Evolutionary conservation across 2,329 filamentous ascomycete genomes (phyloP).

Genomic region (Neurospora sp.): DNA sequence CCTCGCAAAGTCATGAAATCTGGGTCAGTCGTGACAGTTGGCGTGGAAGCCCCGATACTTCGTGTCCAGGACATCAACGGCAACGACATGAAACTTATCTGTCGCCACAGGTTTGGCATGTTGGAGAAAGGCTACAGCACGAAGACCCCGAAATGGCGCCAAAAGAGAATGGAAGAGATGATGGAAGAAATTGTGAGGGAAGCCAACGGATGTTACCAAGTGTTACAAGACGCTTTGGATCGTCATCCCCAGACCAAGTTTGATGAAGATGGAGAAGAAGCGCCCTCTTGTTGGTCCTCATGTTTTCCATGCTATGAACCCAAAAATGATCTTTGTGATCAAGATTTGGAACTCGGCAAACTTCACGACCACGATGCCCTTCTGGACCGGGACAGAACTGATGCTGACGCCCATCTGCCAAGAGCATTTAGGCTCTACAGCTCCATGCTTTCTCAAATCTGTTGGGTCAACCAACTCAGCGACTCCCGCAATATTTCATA

Average conservation of each 20-base stretch:
- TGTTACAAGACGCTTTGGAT: neutral
- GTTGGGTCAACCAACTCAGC: neutral
- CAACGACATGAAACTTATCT: neutral
- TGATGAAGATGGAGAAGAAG: neutral
- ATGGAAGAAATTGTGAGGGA: neutral
- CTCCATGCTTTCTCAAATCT: neutral
- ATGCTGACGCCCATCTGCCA: neutral
- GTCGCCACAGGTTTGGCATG: neutral
- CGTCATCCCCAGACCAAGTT: neutral
- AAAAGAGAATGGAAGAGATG: neutral
- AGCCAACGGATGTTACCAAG: neutral
- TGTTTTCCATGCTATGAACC: neutral
- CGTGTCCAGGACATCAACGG: neutral
- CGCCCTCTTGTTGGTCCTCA: neutral
- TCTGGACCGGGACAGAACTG: neutral
- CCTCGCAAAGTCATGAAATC: neutral
- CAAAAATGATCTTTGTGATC: neutral
- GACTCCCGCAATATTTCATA: neutral
- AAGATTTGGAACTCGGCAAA: neutral
- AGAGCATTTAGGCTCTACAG: neutral
- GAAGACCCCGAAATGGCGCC: neutral
- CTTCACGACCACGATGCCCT: neutral
- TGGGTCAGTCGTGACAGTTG: neutral
- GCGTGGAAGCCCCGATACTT: neutral
- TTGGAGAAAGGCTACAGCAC: neutral